A percentile compares a stretch with the other conserved stretches of the same genome.
phyloP scores from a whole-genome alignment of 768 basidiomycete genomes.

The Plicaturopsis crispa region DNA sequence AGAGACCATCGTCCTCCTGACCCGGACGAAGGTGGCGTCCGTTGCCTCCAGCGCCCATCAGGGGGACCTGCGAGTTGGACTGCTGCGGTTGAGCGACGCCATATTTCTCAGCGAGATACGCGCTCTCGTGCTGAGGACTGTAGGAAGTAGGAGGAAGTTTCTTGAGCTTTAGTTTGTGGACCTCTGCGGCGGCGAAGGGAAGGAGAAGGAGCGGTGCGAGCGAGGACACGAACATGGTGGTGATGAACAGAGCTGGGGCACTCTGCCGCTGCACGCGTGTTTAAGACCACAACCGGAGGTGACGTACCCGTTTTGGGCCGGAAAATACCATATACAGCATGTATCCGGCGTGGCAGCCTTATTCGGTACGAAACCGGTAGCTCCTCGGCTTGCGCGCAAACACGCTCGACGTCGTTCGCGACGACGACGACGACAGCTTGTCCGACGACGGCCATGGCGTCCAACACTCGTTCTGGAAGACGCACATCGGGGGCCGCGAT shows the following conservation, averaged over 20 bases:
- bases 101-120: constrained; percentile 94
- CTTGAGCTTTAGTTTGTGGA: constrained; percentile 85
- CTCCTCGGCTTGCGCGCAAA: too few relatives aligned
- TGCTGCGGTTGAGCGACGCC: constrained; percentile 37
- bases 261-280: too few relatives aligned
- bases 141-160: constrained; percentile 62
- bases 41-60: constrained; percentile 66
- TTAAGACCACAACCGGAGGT: too few relatives aligned
- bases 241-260: constrained; percentile 3
- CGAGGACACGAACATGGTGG: constrained; percentile 35
- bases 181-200: constrained; percentile 45
- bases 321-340: too few relatives aligned
- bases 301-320: too few relatives aligned
- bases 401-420: too few relatives aligned
- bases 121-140: constrained; percentile 65
- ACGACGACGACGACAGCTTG: too few relatives aligned
- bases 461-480: constrained; percentile 3
- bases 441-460: neutral
- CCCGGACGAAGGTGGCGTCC: constrained; percentile 27
- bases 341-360: too few relatives aligned
- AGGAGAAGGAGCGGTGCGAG: constrained; percentile 22
- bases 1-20: constrained; percentile 49
- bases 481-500: too few relatives aligned
- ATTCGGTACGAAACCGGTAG: too few relatives aligned
- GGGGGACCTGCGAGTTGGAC: constrained; percentile 49